Conservation (phyloP, 169 alveolate species). For the Plasmodium knowlesi region DNA sequence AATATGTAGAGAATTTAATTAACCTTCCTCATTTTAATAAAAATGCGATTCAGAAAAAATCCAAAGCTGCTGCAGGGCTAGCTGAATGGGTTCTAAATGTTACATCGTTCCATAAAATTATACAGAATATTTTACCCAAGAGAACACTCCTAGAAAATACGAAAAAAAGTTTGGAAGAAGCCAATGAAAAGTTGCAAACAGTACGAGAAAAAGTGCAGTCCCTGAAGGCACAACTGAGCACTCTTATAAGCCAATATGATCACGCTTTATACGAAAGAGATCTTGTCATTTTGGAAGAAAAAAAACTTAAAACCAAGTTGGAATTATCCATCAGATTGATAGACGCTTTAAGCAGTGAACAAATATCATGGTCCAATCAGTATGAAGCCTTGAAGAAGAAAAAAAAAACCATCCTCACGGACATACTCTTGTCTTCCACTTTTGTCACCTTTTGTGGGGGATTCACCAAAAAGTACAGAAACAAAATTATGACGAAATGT, state of each 20-base stretch:
- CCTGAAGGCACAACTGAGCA: slow-evolving; percentile 86
- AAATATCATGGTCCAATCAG: slow-evolving; percentile 94
- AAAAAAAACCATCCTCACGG: slow-evolving; percentile 92
- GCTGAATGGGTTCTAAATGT: slow-evolving; percentile 90
- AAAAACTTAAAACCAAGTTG: slow-evolving; percentile 93
- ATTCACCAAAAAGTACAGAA: slow-evolving; percentile 94
- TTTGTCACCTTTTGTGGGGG: slow-evolving; percentile 97
- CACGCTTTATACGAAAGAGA: slow-evolving; percentile 94
- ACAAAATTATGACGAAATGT: slow-evolving; percentile 86
- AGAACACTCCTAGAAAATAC: slow-evolving; percentile 92
- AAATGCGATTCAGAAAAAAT: slow-evolving; percentile 92
- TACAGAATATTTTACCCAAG: slow-evolving; percentile 94
- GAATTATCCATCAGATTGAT: slow-evolving; percentile 94
- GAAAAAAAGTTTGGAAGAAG: slow-evolving; percentile 91
- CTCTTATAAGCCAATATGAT: slow-evolving; percentile 87
- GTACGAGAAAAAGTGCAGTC: slow-evolving; percentile 92
- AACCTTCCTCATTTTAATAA: slow-evolving; percentile 90
- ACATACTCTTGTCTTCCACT: slow-evolving; percentile 93
- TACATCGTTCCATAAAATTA: slow-evolving; percentile 93
- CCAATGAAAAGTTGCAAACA: slow-evolving; percentile 91
- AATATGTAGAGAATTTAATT: slow-evolving; percentile 82
- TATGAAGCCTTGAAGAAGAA: slow-evolving; percentile 89
- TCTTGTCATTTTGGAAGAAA: slow-evolving; percentile 94
- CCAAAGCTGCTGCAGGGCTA: slow-evolving; percentile 94
- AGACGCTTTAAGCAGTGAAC: slow-evolving; percentile 94